These are phyloP conservation scores for Deuterostichococcus epilithicus DNA, from an alignment of 139 green algal species.

Conservation along the genomic window DNA sequence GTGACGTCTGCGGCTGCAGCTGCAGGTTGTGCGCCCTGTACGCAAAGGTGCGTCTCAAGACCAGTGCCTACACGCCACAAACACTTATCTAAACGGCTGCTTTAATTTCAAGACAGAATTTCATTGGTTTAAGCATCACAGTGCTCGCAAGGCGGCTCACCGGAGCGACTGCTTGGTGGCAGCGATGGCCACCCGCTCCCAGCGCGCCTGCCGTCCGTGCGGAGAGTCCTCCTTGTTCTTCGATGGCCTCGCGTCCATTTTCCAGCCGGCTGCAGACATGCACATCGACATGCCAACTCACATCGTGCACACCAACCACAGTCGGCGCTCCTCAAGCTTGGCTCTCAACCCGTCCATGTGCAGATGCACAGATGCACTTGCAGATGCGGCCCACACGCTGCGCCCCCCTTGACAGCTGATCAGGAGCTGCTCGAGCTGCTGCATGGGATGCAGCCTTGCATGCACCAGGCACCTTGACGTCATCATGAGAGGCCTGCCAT, in stretches of 20 bases:
- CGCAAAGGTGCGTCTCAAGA: background rate
- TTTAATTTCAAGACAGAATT: too few species aligned
- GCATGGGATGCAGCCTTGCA: too few species aligned
- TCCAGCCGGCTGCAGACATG: background rate
- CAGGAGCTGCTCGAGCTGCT: too few species aligned
- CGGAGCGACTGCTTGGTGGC: constrained; percentile 83
- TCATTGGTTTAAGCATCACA: too few species aligned
- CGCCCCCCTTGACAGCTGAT: too few species aligned
- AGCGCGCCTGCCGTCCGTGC: constrained; percentile 38
- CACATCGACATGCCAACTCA: background rate
- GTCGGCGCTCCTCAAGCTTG: too few species aligned
- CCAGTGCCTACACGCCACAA: background rate
- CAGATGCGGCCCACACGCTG: too few species aligned
- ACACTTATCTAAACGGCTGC: background rate
- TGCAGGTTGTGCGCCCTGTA: constrained; percentile 49
- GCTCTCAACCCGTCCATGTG: too few species aligned
- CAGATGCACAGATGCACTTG: too few species aligned
- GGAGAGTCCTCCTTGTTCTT: background rate
- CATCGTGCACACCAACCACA: background rate
- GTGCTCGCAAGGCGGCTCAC: background rate
- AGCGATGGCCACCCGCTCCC: constrained; percentile 68
- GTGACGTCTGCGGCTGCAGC: constrained; percentile 26
- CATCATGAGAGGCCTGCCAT: too few species aligned
- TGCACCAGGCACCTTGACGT: too few species aligned
- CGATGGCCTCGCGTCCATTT: constrained; percentile 6